Base-by-base conservation (phyloP, 2,329 filamentous ascomycete genomes). In the Pseudocercospora vitis region DNA sequence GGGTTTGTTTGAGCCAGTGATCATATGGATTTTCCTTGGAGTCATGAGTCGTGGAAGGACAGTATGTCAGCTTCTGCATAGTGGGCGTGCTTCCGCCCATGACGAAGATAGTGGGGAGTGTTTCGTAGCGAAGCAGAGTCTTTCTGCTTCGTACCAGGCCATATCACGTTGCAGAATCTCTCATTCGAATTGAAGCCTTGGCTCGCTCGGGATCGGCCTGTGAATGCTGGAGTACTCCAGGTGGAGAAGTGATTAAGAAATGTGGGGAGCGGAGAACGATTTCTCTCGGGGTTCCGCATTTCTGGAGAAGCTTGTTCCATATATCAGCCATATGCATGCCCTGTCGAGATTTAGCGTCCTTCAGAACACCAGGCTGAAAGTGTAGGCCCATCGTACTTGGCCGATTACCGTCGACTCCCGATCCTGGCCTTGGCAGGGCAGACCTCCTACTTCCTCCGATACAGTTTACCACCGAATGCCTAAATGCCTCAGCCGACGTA, bases 1-100 rank as follows among this genome's bases (percentile, higher is more conserved):
- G 52, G 21, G 47, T 55, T 8, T 35, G 28, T n/a, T 50, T 42
- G 16, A 55, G 52, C 52, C 52, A 55, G 7, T 55, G 52, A 7
- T 44, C 44, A 19, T 39, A 19, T 6, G 19, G 1, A 19, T 32
- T 16, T 19, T 24, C 14, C 5, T 18, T 14, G 1, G 26, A 6
- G 19, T 28, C 8, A 5, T 48, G 33, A 48, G 33, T 21, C 33
- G 39, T 40, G 24, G 44, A 14, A 24, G 32, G 21, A 28, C 35
- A 42, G 23, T 23, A 33, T 39, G 44, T 31, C n/a, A 46, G 33
- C n/a, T 45, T 28, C 39, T 21, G 31, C 37, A 39, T 28, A 11
- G 29, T 19, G 2, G 23, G 16, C n/a, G 37, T 45, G 14, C 40
- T 19, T 6, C 42, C 32, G 31, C 50, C 50, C 50, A 52, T 52